phyloP scores from a whole-genome alignment of 371 early-diverging fungal genomes.

The Mortierella sp. region DNA sequence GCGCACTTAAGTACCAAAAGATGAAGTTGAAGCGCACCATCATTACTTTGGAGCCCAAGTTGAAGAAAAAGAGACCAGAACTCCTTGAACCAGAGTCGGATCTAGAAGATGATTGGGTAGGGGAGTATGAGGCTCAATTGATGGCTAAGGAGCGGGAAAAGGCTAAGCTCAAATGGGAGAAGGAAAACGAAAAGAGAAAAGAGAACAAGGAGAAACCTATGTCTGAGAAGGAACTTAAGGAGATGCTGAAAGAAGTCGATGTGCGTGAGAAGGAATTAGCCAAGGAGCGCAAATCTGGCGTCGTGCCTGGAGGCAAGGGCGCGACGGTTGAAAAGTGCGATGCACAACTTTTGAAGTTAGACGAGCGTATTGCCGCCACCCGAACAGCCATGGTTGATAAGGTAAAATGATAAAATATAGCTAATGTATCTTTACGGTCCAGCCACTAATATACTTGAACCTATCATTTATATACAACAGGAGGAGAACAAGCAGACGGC shows the following conservation, averaged over 20 bases:
- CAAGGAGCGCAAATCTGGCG: conserved; percentile 65
- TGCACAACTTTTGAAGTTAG: conserved; percentile 73
- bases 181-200: conserved; percentile 77
- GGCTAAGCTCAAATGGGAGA: conserved; percentile 71
- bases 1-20: conserved; percentile 87
- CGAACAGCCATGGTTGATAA: conserved; percentile 82
- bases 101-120: conserved; percentile 87
- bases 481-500: conserved; percentile 98
- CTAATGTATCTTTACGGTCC: too few species aligned
- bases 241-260: conserved; percentile 67
- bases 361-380: conserved; percentile 74
- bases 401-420: conserved; percentile 56
- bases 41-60: conserved; percentile 76
- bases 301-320: conserved; percentile 55
- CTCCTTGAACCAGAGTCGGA: conserved; percentile 79
- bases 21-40: conserved; percentile 76
- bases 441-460: too few species aligned
- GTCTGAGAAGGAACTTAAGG: conserved; percentile 67
- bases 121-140: conserved; percentile 65
- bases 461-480: conserved; percentile 55
- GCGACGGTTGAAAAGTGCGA: conserved; percentile 73
- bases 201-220: conserved; percentile 67
- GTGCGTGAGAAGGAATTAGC: conserved; percentile 60
- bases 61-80: conserved; percentile 79
- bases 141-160: conserved; percentile 74